Conservation (phyloP, 2,329 filamentous ascomycete genomes). For the Zarea fungicola region DNA sequence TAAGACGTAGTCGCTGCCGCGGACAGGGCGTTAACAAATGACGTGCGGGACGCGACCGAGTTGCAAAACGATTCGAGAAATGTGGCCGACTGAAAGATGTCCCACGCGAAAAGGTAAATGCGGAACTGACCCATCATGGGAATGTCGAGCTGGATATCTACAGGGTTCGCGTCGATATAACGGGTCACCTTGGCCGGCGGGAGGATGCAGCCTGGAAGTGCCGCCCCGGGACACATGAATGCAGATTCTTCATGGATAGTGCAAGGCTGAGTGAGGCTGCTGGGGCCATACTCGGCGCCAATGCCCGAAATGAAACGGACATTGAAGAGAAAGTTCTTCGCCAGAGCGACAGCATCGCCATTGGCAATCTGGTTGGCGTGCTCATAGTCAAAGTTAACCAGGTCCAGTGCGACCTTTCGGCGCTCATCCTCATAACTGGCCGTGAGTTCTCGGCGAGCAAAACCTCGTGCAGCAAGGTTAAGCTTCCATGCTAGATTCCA, state of each 20-base stretch:
- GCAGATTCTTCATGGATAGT: constrained; percentile 37
- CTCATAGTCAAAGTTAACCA: constrained; percentile 55
- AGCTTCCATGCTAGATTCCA: constrained; percentile 55
- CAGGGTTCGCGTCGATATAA: constrained; percentile 72
- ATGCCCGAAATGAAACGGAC: constrained; percentile 69
- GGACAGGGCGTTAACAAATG: constrained; percentile 56
- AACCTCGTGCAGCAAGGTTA: constrained; percentile 48
- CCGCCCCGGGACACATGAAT: constrained; percentile 17
- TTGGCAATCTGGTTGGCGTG: constrained; percentile 54
- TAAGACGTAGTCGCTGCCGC: constrained; percentile 58
- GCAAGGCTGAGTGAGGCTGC: constrained; percentile 41
- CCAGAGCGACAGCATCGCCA: constrained; percentile 58
- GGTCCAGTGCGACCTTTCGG: constrained; percentile 54
- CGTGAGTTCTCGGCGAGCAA: constrained; percentile 50
- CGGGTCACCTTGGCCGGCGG: constrained; percentile 66
- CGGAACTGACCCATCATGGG: constrained; percentile 73
- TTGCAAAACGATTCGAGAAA: constrained; percentile 58
- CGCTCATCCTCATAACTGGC: constrained; percentile 59
- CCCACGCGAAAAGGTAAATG: constrained; percentile 64
- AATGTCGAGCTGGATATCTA: constrained; percentile 73
- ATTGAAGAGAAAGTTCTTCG: constrained; percentile 65
- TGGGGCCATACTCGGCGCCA: constrained; percentile 56
- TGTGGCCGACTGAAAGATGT: constrained; percentile 48
- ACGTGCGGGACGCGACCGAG: constrained; percentile 44
- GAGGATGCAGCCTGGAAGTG: constrained; percentile 50